These are phyloP conservation scores for Blastomyces emzantsi DNA, from an alignment of 2,329 filamentous ascomycete genomes.

Conservation along the genomic window DNA sequence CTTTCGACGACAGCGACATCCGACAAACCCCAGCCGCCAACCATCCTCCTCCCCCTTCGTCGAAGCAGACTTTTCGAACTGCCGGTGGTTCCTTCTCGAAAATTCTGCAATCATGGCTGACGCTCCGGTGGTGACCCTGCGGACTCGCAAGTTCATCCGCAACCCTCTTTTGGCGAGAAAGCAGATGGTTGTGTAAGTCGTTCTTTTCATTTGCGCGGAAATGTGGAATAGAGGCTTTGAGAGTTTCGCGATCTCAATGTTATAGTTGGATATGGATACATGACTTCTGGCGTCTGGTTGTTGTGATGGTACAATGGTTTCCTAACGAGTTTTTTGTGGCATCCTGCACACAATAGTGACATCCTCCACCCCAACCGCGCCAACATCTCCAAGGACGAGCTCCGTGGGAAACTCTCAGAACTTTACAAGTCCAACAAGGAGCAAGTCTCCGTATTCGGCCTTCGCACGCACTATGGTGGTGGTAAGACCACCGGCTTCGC, in stretches of 20 bases:
- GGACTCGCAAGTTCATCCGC: conserved; percentile 99
- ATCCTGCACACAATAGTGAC: conserved; percentile 55
- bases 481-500: conserved; percentile 99
- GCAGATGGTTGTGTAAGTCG: conserved; percentile 98
- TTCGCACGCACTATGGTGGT: conserved; percentile 98
- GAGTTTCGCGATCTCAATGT: conserved; percentile 2
- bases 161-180: conserved; percentile 98
- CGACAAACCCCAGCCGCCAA: conserved; percentile 23
- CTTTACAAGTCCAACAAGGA: conserved; percentile 99
- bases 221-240: not conserved
- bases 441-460: conserved; percentile 95
- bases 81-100: conserved; percentile 20
- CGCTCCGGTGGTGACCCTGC: conserved; percentile 67
- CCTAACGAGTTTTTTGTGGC: conserved; percentile 14
- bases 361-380: conserved; percentile 97
- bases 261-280: conserved; percentile 7
- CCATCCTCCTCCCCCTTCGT: conserved; percentile 17
- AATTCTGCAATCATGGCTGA: conserved; percentile 73
- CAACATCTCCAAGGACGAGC: conserved; percentile 99
- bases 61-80: conserved; percentile 23
- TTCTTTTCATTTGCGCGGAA: conserved; percentile 12
- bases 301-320: conserved; percentile 11
- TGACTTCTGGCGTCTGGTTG: not conserved
- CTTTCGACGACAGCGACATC: conserved; percentile 24
- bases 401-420: conserved; percentile 85